A percentile compares a stretch with the other conserved stretches of the same genome.
These are phyloP conservation scores for Ogataea nonfermentans DNA, from an alignment of 805 yeast genomes.

Conservation along the genomic window DNA sequence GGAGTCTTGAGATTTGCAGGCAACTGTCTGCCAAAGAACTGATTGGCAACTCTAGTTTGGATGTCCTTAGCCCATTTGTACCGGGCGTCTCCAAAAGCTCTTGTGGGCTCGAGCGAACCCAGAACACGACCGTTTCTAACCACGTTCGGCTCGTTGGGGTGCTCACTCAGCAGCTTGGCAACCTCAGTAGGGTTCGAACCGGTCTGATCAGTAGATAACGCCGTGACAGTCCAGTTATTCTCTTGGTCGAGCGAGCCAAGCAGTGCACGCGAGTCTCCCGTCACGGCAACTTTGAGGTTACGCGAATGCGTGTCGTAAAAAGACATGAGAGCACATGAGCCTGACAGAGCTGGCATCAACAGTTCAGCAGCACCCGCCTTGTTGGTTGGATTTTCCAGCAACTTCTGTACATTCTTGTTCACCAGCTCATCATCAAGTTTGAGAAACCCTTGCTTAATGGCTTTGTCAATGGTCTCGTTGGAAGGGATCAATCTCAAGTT, in stretches of 20 bases:
- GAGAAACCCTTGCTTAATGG: constrained; percentile 76
- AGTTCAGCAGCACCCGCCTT: constrained; percentile 67
- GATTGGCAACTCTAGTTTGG: constrained; percentile 70
- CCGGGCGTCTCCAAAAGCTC: constrained; percentile 97
- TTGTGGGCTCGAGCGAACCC: constrained; percentile 90
- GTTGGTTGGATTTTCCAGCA: constrained; percentile 65
- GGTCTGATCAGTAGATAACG: constrained; percentile 88
- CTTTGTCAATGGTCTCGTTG: constrained; percentile 70
- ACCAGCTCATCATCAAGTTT: constrained; percentile 86
- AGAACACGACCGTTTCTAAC: constrained; percentile 84
- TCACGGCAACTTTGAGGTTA: constrained; percentile 81
- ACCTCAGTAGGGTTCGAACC: constrained; percentile 90
- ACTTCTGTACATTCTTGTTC: constrained; percentile 63
- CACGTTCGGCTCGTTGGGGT: constrained; percentile 86
- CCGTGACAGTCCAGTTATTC: constrained; percentile 77
- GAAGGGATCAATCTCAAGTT: constrained; percentile 60
- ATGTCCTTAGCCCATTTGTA: constrained; percentile 76
- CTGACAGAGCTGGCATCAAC: constrained; percentile 90
- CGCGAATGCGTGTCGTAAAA: constrained; percentile 78
- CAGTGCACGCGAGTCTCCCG: constrained; percentile 95
- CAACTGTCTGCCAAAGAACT: constrained; percentile 76
- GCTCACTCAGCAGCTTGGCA: constrained; percentile 76
- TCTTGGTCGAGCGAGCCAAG: constrained; percentile 71
- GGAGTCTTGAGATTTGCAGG: constrained; percentile 80
- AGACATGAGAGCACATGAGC: constrained; percentile 88